Evolutionary conservation across 257 asterid species (phyloP).

Genomic region (Eucommia ulmoides): DNA sequence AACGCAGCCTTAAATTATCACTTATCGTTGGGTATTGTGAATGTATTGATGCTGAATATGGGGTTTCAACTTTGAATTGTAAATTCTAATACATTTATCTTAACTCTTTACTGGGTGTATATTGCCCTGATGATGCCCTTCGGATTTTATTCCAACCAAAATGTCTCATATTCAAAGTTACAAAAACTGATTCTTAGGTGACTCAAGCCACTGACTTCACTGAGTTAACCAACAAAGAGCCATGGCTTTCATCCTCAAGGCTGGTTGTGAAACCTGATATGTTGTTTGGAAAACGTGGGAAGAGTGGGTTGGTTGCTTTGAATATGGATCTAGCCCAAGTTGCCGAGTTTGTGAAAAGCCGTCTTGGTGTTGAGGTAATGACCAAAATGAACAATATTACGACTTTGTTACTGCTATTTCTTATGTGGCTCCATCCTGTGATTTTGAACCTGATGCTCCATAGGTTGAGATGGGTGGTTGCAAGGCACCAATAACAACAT

Average conservation of each 20-base stretch:
- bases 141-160: no score
- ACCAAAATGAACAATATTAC: background rate
- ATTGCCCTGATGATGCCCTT: no score
- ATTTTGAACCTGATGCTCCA: conserved; percentile 4
- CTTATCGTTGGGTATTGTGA: no score
- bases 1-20: no score
- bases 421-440: conserved; percentile 16
- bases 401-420: background rate
- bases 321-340: conserved; percentile 75
- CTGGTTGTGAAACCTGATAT: conserved; percentile 90
- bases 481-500: conserved; percentile 87
- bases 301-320: conserved; percentile 87
- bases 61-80: no score
- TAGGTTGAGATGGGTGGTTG: conserved; percentile 97
- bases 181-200: conserved; percentile 25
- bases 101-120: no score
- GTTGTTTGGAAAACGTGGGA: conserved; percentile 93
- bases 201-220: conserved; percentile 59
- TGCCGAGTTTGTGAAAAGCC: conserved; percentile 75
- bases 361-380: conserved; percentile 82
- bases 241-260: conserved; percentile 83
- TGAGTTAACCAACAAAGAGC: conserved; percentile 66
- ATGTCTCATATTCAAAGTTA: no score
- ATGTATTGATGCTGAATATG: no score
- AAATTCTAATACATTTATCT: no score